Percentiles rank a stretch among this genome's conserved stretches.
Conservation (phyloP, 1,284 basidiomycete species). For the Ceratobasidium sp. region DNA sequence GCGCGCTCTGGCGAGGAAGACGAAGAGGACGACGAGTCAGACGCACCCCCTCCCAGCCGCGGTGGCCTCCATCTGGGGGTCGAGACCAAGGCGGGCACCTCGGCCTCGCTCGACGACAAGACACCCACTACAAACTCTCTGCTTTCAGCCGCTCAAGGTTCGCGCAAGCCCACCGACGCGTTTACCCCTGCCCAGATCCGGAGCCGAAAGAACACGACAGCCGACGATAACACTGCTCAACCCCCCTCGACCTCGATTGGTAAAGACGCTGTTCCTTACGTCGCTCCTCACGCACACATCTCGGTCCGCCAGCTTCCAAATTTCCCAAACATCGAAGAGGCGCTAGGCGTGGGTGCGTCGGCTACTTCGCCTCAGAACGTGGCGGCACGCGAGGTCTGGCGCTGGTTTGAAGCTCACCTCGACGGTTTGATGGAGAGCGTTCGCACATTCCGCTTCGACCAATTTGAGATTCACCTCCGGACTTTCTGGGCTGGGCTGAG, state of each 20-base stretch:
- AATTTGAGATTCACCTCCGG: slow-evolving; percentile 86
- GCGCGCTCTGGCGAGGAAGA: slow-evolving; percentile 83
- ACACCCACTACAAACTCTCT: slow-evolving; percentile 82
- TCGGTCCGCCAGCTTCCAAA: slow-evolving; percentile 81
- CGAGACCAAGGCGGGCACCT: slow-evolving; percentile 40
- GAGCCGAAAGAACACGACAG: slow-evolving; percentile 40
- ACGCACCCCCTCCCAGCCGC: slow-evolving; percentile 32
- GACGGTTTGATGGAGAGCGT: slow-evolving; percentile 83
- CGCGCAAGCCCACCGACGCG: slow-evolving; percentile 55
- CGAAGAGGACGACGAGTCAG: slow-evolving; percentile 69
- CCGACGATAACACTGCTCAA: slow-evolving; percentile 16
- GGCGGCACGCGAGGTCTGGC: slow-evolving; percentile 85
- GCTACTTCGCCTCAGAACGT: slow-evolving; percentile 79
- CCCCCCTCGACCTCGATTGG: slow-evolving; percentile 38
- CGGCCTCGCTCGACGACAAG: slow-evolving; percentile 71
- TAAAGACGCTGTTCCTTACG: slow-evolving; percentile 34
- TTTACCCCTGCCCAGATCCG: slow-evolving; percentile 74
- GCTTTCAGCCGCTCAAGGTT: slow-evolving; percentile 80
- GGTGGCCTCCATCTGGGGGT: slow-evolving; percentile 21
- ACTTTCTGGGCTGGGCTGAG: slow-evolving; percentile 83
- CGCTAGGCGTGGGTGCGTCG: slow-evolving; percentile 67
- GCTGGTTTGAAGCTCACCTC: slow-evolving; percentile 87
- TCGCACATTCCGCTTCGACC: slow-evolving; percentile 82
- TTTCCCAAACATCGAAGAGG: slow-evolving; percentile 87
- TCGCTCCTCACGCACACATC: slow-evolving; percentile 38